Percentiles rank a stretch among this genome's conserved stretches.
These are phyloP conservation scores for Cystobasidium slooffiae DNA, from an alignment of 1,284 basidiomycete species.

Conservation along the genomic window DNA sequence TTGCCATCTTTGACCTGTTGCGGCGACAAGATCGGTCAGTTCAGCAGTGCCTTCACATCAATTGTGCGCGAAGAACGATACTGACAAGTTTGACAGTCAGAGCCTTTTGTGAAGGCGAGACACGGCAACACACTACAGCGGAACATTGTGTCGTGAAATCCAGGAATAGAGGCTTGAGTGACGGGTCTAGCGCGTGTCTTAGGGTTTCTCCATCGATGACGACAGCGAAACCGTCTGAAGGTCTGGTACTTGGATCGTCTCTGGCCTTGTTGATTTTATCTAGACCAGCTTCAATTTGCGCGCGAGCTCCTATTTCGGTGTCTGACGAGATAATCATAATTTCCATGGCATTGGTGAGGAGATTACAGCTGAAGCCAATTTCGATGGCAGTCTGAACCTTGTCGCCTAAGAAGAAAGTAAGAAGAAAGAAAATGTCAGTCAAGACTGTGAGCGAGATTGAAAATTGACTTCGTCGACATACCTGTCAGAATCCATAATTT, in stretches of 20 bases:
- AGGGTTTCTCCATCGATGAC: constrained; percentile 97
- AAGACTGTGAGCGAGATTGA: background rate
- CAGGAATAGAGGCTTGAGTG: constrained; percentile 77
- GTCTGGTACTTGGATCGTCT: constrained; percentile 52
- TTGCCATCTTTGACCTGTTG: constrained; percentile 78
- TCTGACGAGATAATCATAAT: constrained; percentile 95
- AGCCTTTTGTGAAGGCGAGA: constrained; percentile 95
- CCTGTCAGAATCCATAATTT: constrained; percentile 95
- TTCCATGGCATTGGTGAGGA: constrained; percentile 81
- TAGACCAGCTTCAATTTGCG: constrained; percentile 87
- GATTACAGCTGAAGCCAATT: constrained; percentile 85
- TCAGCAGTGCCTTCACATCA: constrained; percentile 53
- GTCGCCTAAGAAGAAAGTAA: constrained; percentile 68
- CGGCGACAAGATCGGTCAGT: constrained; percentile 57
- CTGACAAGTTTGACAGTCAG: constrained; percentile 81
- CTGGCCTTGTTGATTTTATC: constrained; percentile 84
- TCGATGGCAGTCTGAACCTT: constrained; percentile 98
- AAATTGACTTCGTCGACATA: constrained; percentile 55
- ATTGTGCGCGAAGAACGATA: constrained; percentile 52
- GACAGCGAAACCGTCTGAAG: constrained; percentile 73
- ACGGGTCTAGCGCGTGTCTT: constrained; percentile 74
- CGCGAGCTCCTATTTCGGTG: constrained; percentile 71
- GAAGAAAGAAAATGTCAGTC: background rate
- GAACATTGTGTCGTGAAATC: constrained; percentile 88
- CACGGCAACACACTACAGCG: constrained; percentile 95